phyloP scores from a whole-genome alignment of 139 green algal genomes.

The Micractinium sp. region DNA sequence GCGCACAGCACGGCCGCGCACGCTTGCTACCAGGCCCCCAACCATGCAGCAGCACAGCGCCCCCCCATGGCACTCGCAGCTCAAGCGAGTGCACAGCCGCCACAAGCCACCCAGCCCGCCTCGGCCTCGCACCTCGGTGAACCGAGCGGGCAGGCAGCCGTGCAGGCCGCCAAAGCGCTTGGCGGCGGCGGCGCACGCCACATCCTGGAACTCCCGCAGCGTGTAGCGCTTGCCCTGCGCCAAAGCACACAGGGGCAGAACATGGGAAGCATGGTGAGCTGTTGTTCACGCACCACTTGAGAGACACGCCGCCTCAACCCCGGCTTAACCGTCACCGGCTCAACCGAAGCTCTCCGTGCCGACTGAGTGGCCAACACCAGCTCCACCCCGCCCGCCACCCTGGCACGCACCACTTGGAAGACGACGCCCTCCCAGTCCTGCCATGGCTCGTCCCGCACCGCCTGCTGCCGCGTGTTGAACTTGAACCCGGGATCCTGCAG shows the following conservation, averaged over 20 bases:
- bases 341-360: too few species aligned
- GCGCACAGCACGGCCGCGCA: background rate
- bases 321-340: too few species aligned
- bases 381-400: too few species aligned
- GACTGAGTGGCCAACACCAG: too few species aligned
- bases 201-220: slow-evolving; percentile 51
- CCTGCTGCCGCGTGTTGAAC: slow-evolving; percentile 43
- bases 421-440: background rate
- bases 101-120: background rate
- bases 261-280: too few species aligned
- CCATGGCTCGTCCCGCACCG: slow-evolving; percentile 1
- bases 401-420: background rate
- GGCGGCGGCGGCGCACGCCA: slow-evolving; percentile 28
- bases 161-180: slow-evolving; percentile 30
- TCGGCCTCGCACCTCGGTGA: slow-evolving; percentile 44
- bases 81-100: background rate
- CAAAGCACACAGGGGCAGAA: too few species aligned
- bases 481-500: slow-evolving; percentile 22
- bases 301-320: too few species aligned
- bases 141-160: slow-evolving; percentile 36
- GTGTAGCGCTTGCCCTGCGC: slow-evolving; percentile 29
- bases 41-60: background rate
- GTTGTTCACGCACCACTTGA: too few species aligned
- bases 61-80: too few species aligned
- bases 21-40: background rate